phyloP scores from a whole-genome alignment of 73 alveolate species.

The Paramecium octaurelia region DNA sequence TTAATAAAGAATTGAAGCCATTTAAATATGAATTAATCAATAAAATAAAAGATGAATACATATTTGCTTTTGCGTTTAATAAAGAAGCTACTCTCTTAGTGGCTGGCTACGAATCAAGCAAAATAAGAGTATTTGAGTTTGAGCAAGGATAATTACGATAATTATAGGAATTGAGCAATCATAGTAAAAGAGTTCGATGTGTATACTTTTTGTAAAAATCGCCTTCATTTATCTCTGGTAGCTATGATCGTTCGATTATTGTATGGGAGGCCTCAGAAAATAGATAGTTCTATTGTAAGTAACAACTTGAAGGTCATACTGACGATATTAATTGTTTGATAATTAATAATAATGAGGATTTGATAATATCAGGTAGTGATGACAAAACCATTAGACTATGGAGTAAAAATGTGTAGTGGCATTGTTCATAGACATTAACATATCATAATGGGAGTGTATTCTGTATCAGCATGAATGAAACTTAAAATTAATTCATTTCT shows the following conservation, averaged over 20 bases:
- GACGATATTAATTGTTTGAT: neutral
- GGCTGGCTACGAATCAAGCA: neutral
- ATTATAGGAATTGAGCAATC: neutral
- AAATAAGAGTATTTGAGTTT: neutral
- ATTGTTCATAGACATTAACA: neutral
- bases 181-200: neutral
- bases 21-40: neutral
- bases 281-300: neutral
- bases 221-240: neutral
- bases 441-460: neutral
- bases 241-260: neutral
- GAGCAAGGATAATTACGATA: neutral
- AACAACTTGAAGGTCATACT: neutral
- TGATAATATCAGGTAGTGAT: neutral
- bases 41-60: neutral
- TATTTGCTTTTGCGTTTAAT: neutral
- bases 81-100: neutral
- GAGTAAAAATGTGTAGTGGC: neutral
- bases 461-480: neutral
- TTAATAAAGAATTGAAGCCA: neutral
- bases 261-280: neutral
- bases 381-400: neutral
- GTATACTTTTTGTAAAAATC: neutral
- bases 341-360: neutral
- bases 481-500: neutral